phyloP scores from a whole-genome alignment of 1,139 yeast species.

The Schwanniomyces etchellsii region DNA sequence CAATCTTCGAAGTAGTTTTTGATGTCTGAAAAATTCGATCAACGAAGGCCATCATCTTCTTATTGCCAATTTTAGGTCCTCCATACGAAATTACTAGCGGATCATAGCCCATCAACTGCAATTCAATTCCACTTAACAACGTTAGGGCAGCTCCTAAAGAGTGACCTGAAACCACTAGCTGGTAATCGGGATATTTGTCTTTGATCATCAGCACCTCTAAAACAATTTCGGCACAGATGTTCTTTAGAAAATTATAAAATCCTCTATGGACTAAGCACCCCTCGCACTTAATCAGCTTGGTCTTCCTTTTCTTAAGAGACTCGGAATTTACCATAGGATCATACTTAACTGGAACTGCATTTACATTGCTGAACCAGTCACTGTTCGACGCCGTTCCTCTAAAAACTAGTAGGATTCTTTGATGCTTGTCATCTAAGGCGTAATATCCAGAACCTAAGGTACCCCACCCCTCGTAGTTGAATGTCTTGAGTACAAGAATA shows the following conservation, averaged over 20 bases:
- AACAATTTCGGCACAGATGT: conserved; percentile 32
- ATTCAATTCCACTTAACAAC: conserved; percentile 53
- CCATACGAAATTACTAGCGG: conserved; percentile 57
- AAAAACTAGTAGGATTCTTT: conserved; percentile 38
- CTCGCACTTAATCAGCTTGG: conserved; percentile 25
- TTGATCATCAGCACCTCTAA: conserved; percentile 25
- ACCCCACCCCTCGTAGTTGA: conserved; percentile 34
- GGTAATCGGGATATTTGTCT: conserved; percentile 37
- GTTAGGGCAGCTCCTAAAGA: conserved; percentile 74
- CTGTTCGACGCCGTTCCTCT: conserved; percentile 54
- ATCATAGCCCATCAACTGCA: conserved; percentile 42
- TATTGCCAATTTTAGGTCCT: conserved; percentile 58
- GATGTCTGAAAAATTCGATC: conserved; percentile 43
- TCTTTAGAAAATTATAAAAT: conserved; percentile 38
- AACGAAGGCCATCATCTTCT: conserved; percentile 42
- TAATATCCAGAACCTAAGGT: conserved; percentile 50
- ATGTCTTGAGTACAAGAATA: conserved; percentile 28
- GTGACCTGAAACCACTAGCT: conserved; percentile 56
- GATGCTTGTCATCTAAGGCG: conserved; percentile 32
- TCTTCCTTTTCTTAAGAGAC: conserved; percentile 5
- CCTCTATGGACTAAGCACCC: conserved; percentile 60
- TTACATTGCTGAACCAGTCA: conserved; percentile 55
- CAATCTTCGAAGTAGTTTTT: conserved; percentile 11
- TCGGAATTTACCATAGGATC: conserved; percentile 21
- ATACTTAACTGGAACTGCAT: conserved; percentile 34